Percentiles rank a stretch among this genome's conserved stretches.
These are phyloP conservation scores for Pachyrhizus erosus DNA, from an alignment of 306 rosid species.

Conservation along the genomic window DNA sequence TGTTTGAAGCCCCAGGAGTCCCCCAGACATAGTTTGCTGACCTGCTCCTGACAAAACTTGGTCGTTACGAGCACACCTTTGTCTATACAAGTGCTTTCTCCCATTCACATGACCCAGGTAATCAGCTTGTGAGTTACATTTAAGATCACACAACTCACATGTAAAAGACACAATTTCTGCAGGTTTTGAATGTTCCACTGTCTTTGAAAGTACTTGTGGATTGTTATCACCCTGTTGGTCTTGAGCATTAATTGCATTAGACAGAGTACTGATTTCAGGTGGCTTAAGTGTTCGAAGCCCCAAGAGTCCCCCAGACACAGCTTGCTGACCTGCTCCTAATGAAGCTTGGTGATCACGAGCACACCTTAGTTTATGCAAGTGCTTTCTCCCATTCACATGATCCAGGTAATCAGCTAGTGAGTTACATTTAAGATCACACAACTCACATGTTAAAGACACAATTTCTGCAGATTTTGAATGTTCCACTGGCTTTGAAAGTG, in stretches of 20 bases:
- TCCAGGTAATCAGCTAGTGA: slow-evolving; percentile 65
- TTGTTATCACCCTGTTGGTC: slow-evolving; percentile 66
- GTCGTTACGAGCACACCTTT: slow-evolving; percentile 54
- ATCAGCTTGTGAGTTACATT: slow-evolving; percentile 68
- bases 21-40: slow-evolving; percentile 13
- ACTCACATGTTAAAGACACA: slow-evolving; percentile 56
- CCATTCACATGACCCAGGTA: slow-evolving; percentile 72
- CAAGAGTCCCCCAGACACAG: slow-evolving; percentile 12
- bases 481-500: too few relatives aligned
- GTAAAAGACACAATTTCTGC: slow-evolving; percentile 50
- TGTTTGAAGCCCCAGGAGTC: slow-evolving; percentile 51
- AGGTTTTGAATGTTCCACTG: slow-evolving; percentile 31
- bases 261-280: slow-evolving; percentile 46
- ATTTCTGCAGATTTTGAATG: slow-evolving; percentile 41
- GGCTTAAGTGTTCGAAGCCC: slow-evolving; percentile 67
- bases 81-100: slow-evolving; percentile 59
- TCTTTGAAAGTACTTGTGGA: slow-evolving; percentile 55
- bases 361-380: slow-evolving; percentile 54
- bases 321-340: slow-evolving; percentile 23
- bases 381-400: slow-evolving; percentile 77
- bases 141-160: slow-evolving; percentile 78
- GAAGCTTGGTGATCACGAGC: slow-evolving; percentile 56
- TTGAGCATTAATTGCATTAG: slow-evolving; percentile 51
- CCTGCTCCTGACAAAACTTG: slow-evolving; percentile 48
- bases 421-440: slow-evolving; percentile 81